Evolutionary conservation across 257 asterid genomes (phyloP), one percentile per base, ranked within the genome.

Genomic region (Fraxinus quadrangulata): DNA sequence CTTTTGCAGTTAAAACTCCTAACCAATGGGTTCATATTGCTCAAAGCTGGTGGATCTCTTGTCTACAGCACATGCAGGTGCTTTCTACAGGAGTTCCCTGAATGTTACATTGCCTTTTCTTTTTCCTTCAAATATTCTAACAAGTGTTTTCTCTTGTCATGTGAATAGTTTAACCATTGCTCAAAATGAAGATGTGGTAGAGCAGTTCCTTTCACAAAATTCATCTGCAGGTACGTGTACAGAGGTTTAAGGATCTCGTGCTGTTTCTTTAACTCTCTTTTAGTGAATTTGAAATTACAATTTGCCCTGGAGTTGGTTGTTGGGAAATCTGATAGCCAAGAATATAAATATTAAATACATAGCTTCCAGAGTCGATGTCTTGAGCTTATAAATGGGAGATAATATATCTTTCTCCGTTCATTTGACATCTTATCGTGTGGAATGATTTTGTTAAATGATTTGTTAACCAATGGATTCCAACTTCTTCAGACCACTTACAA

Each of bases 1-100:
- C 23, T n/a, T 28, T 81, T 84, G 82, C 96, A 95, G 99, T 89
- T 90, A 70, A 92, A 90, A 81, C 91, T 95, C 84, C 84, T 95
- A 47, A 80, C 84, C 67, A 93, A 91, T 80, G 99, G 99, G 77
- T 95, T 92, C 86, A 87, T 84, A 84, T 81, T 93, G 85, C 94
- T 95, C 65, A 95, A 87, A 89, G 91, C 74, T 61, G 96, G 94
- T 24, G 98, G 99, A 67, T 86, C 63, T 73, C 99, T 95, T 78
- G 96, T 95, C 85, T 95, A 95, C 81, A 95, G 99, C 92, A 95
- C 98, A 75, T 93, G 99, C 93, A 94, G 98, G 97, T 92, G 45
- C 75, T 72, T n/a, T 40, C 66, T 75, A 72, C 12, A 72, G 37
- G 65, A 72, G 70, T 67, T 75, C 61, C 71, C 73, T 56, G 39